Conservation (phyloP, 164 flowering plant genomes). For the Liriodendron chinense region DNA sequence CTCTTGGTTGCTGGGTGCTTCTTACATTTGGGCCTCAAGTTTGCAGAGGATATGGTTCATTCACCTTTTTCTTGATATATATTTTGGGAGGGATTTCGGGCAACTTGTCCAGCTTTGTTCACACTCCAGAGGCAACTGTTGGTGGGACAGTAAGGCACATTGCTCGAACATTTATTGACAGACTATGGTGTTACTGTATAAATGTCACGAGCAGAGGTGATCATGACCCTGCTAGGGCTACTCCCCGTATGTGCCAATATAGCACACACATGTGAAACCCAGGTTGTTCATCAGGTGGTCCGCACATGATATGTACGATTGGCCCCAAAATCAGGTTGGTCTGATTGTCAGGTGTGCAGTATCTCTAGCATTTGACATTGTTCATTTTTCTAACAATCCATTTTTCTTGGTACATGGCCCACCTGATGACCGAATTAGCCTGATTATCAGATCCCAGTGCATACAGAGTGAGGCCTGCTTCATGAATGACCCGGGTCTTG, state of each 20-base stretch:
- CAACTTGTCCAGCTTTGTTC: conserved; percentile 65
- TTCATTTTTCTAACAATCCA: background rate
- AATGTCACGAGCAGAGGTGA: background rate
- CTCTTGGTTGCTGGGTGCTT: conserved; percentile 67
- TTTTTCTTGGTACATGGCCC: background rate
- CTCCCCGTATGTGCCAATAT: background rate
- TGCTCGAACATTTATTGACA: background rate
- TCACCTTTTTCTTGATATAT: conserved; percentile 63
- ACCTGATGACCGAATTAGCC: background rate
- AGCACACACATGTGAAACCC: background rate
- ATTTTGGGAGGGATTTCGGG: conserved; percentile 76
- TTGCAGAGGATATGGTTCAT: conserved; percentile 55
- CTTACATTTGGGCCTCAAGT: conserved; percentile 67
- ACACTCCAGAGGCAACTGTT: conserved; percentile 68
- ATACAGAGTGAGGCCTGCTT: background rate
- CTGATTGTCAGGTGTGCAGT: background rate
- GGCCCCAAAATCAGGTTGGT: background rate
- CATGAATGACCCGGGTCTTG: background rate
- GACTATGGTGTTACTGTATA: background rate
- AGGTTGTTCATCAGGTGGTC: background rate
- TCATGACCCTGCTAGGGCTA: background rate
- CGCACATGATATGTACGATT: background rate
- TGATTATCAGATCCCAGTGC: background rate
- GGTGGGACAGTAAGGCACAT: conserved; percentile 69
- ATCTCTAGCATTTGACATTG: background rate